Percentiles rank a stretch among this genome's conserved stretches.
Conservation (phyloP, 2,329 filamentous ascomycete genomes). For the Keithomyces neogunnii region DNA sequence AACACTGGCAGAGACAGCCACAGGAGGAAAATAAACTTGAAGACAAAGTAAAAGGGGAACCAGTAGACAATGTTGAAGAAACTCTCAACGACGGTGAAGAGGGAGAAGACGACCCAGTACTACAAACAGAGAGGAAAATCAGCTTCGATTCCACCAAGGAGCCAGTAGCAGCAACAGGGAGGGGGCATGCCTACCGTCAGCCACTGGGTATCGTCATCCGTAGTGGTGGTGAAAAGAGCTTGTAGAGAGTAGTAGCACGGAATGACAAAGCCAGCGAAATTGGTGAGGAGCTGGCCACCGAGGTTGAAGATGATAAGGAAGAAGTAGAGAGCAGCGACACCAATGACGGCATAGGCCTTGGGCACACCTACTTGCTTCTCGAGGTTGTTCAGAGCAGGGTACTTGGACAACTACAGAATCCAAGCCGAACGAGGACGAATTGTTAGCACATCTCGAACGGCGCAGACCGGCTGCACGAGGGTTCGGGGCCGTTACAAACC, state of each 20-base stretch:
- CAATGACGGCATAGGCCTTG: conserved; percentile 78
- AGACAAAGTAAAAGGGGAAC: conserved; percentile 99
- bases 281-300: conserved; percentile 79
- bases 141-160: neutral
- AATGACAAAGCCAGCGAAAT: conserved; percentile 74
- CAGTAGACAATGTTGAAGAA: conserved; percentile 80
- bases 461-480: neutral
- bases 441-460: conserved; percentile 16
- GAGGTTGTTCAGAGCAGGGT: conserved; percentile 73
- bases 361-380: conserved; percentile 77
- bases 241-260: conserved; percentile 78
- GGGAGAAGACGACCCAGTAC: conserved; percentile 85
- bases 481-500: conserved; percentile 41
- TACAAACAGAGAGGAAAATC: conserved; percentile 24
- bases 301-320: conserved; percentile 92
- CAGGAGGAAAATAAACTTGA: conserved; percentile 96
- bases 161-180: neutral
- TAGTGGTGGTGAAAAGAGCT: conserved; percentile 64
- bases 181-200: conserved; percentile 48
- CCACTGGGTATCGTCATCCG: conserved; percentile 76
- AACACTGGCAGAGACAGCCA: conserved; percentile 97
- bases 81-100: conserved; percentile 77
- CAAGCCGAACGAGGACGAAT: neutral
- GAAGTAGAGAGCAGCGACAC: conserved; percentile 71
- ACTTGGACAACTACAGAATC: conserved; percentile 64